Conservation (phyloP, 768 basidiomycete species). For the Lactifluus rugatus region DNA sequence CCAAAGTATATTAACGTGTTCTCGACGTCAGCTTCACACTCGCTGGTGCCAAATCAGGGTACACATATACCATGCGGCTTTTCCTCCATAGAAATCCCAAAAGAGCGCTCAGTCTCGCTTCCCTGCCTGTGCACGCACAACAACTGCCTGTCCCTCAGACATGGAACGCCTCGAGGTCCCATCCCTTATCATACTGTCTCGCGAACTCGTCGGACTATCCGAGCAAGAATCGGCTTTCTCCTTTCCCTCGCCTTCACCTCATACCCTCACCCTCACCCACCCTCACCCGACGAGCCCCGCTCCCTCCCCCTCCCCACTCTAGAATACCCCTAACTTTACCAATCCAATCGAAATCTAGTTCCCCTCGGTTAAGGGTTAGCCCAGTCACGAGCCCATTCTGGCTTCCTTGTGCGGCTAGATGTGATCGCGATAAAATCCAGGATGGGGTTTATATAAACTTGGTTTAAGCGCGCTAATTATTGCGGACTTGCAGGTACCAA, state of each 20-base stretch:
- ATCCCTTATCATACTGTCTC: conserved; percentile 2
- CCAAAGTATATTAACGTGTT: not conserved
- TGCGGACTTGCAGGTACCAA: conserved; percentile 10
- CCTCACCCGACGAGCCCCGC: too few species aligned
- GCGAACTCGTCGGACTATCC: conserved; percentile 13
- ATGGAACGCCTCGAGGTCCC: conserved; percentile 3
- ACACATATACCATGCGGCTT: not conserved
- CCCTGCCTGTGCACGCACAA: conserved; percentile 15
- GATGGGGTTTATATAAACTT: not conserved
- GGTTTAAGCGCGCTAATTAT: not conserved
- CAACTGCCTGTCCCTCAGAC: too few species aligned
- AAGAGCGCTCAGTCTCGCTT: conserved; percentile 7
- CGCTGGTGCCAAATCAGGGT: not conserved
- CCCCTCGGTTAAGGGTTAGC: conserved; percentile 16
- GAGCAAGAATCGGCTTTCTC: not conserved
- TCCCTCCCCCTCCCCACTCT: not conserved
- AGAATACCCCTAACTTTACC: not conserved
- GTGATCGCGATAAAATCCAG: conserved; percentile 8
- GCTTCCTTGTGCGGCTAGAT: conserved; percentile 14
- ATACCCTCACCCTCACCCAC: not conserved
- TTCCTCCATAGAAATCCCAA: not conserved
- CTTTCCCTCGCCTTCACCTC: not conserved
- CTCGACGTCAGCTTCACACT: conserved; percentile 14
- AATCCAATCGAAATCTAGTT: conserved; percentile 7
- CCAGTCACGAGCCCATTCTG: conserved; percentile 10